A percentile compares a stretch with the other conserved stretches of the same genome.
Evolutionary conservation across 352 stramenopile genomes (phyloP).

Genomic region (Globisporangium cylindrosporum): DNA sequence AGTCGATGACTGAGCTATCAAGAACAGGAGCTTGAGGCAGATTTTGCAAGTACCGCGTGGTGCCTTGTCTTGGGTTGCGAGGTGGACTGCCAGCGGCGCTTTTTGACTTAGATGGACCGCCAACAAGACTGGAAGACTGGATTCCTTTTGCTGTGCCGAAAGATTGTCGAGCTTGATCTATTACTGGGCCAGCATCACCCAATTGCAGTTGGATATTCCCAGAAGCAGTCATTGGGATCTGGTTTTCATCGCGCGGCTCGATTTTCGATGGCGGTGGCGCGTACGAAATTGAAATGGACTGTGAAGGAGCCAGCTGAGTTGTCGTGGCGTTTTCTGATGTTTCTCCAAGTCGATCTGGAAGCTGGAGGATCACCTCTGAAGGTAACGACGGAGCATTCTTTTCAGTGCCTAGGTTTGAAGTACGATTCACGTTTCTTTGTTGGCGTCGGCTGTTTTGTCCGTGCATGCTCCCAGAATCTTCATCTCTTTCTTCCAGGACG

Average conservation of each 20-base stretch:
- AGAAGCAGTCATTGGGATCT: background rate
- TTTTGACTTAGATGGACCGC: background rate
- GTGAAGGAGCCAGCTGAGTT: background rate
- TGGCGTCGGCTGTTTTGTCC: background rate
- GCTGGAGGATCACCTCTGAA: background rate
- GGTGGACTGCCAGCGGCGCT: slow-evolving; percentile 9
- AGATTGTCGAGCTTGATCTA: background rate
- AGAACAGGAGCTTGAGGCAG: slow-evolving; percentile 26
- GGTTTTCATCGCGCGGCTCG: background rate
- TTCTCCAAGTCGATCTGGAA: background rate
- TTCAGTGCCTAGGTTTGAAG: background rate
- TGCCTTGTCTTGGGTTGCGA: slow-evolving; percentile 5
- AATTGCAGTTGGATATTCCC: background rate
- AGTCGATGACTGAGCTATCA: slow-evolving; percentile 32
- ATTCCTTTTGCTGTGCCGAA: background rate
- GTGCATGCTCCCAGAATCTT: slow-evolving; percentile 1
- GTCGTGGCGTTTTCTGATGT: background rate
- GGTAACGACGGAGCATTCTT: background rate
- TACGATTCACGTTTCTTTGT: background rate
- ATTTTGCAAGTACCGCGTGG: slow-evolving; percentile 18
- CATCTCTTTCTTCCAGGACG: slow-evolving; percentile 13
- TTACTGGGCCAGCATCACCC: background rate
- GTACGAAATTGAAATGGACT: slow-evolving; percentile 7
- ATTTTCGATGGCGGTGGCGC: background rate
- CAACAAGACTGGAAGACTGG: background rate